Evolutionary conservation across 2,329 filamentous ascomycete genomes (phyloP).

Genomic region (Pseudogymnoascus sp.): DNA sequence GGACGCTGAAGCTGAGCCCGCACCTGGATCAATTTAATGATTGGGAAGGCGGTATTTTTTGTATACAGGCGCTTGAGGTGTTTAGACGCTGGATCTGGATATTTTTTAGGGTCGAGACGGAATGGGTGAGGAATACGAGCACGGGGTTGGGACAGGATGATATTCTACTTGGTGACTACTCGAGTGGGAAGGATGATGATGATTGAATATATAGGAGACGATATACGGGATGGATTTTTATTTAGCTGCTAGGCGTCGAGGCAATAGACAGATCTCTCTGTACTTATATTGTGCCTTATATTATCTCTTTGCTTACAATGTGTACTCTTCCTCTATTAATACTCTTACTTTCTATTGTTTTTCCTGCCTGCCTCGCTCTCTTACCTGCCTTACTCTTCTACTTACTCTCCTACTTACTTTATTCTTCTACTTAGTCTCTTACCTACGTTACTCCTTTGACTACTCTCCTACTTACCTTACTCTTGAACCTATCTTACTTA

Average conservation of each 20-base stretch:
- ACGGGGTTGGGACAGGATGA: conserved; percentile 54
- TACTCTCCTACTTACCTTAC: too few species aligned
- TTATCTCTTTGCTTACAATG: too few species aligned
- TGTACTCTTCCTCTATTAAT: too few species aligned
- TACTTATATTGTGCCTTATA: not conserved
- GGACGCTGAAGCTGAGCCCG: conserved; percentile 79
- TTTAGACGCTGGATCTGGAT: conserved; percentile 92
- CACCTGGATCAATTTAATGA: conserved; percentile 79
- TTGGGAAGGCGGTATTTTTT: conserved; percentile 79
- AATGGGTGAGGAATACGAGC: conserved; percentile 62
- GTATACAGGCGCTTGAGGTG: conserved; percentile 81
- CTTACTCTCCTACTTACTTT: too few species aligned
- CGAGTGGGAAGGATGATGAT: conserved; percentile 58
- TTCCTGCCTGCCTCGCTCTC: too few species aligned
- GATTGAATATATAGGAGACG: conserved; percentile 19
- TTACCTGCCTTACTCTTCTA: too few species aligned
- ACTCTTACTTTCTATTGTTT: too few species aligned
- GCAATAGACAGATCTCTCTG: not conserved
- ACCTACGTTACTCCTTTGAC: too few species aligned
- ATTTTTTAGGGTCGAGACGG: conserved; percentile 89
- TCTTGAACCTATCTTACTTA: too few species aligned
- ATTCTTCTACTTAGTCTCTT: too few species aligned
- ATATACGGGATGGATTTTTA: not conserved
- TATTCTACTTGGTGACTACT: conserved; percentile 66
- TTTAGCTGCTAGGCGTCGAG: not conserved